Base-by-base conservation (phyloP, 2,329 filamentous ascomycete genomes). In the Trichophyton rubrum region DNA sequence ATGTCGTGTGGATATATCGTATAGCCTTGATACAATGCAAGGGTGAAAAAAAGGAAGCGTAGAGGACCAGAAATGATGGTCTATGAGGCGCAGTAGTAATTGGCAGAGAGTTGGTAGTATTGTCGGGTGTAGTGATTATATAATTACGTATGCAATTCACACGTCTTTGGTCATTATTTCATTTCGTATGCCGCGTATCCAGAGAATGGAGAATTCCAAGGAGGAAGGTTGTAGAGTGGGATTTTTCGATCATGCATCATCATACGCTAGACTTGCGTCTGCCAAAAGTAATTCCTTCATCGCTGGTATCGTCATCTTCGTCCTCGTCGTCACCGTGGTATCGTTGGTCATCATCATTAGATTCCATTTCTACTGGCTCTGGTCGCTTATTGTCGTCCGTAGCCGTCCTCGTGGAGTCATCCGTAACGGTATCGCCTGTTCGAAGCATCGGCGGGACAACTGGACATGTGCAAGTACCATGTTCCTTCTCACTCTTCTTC, bases 281-380 rank as follows among this genome's bases (percentile, higher is more conserved):
- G 30, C 73, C 73, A 62, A 76, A 73, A 22, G 74, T 67, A 38
- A 76, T 70, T 2, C 68, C 73, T 68, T 76, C 74, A 38, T 76
- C 74, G 64, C 75, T 74, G 1, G 73, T 75, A 20, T 75, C 73
- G 40, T 70, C 69, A 13, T 67, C 67, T 27, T 69, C 73, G 38
- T 75, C 69, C 64, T 76, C 74, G 58, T 75, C 73, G 58, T 75
- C 72, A 59, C 72, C 75, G 63, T 75, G 73, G 61, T 75, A 74
- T 49, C 68, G 68, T 38, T 67, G 69, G 60, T 74, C 71, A 35
- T 74, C 72, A 49, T 74, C 73, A 61, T 67, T 65, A 30, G 49
- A 30, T 30, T 20, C 24, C 22, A 53, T 24, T 13, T 11, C 3
- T 5, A 33, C 13, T 3, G 22, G 22, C 13, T 2, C 8, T 15